Evolutionary conservation across 352 stramenopile genomes (phyloP).

Genomic region (Phytophthora lateralis): DNA sequence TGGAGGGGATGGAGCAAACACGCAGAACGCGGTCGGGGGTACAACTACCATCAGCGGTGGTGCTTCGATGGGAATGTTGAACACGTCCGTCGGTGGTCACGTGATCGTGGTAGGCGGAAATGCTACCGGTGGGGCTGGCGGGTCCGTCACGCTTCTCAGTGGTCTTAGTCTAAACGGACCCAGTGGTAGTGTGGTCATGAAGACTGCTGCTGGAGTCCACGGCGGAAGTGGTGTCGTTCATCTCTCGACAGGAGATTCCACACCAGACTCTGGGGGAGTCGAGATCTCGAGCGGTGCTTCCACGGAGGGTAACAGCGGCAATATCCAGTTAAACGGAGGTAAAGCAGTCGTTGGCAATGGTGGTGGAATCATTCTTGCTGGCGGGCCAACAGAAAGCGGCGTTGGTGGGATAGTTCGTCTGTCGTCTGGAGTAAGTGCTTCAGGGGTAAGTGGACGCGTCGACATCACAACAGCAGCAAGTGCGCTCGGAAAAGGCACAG

Average conservation of each 20-base stretch:
- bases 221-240: slow-evolving; percentile 36
- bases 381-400: slow-evolving; percentile 50
- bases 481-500: slow-evolving; percentile 27
- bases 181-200: slow-evolving; percentile 46
- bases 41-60: slow-evolving; percentile 50
- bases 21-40: slow-evolving; percentile 51
- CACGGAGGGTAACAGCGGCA: slow-evolving; percentile 46
- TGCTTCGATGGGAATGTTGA: slow-evolving; percentile 36
- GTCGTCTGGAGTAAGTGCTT: slow-evolving; percentile 40
- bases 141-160: slow-evolving; percentile 48
- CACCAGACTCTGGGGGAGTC: slow-evolving; percentile 46
- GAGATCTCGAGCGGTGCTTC: slow-evolving; percentile 55
- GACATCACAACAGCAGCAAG: slow-evolving; percentile 28
- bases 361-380: slow-evolving; percentile 53
- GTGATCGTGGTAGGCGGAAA: slow-evolving; percentile 52
- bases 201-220: slow-evolving; percentile 27
- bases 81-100: slow-evolving; percentile 44
- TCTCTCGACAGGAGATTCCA: slow-evolving; percentile 42
- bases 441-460: slow-evolving; percentile 36
- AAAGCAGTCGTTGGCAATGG: slow-evolving; percentile 36
- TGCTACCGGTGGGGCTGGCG: slow-evolving; percentile 45
- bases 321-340: slow-evolving; percentile 59
- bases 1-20: slow-evolving; percentile 26
- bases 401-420: slow-evolving; percentile 42
- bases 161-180: slow-evolving; percentile 42